These are phyloP conservation scores for Xylariaceae sp. DNA, from an alignment of 2,329 filamentous ascomycete species.

Conservation along the genomic window DNA sequence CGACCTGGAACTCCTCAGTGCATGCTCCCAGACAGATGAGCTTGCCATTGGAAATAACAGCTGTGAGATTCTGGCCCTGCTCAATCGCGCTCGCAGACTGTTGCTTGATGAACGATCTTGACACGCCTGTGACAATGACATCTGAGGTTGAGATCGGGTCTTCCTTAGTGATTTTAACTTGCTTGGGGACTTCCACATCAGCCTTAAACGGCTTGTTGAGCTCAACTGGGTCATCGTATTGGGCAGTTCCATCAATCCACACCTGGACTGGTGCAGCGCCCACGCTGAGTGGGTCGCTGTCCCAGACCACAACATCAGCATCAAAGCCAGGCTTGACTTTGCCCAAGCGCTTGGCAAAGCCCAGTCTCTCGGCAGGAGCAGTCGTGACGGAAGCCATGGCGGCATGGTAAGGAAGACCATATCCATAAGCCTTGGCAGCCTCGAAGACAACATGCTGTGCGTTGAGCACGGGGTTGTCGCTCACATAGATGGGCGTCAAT, in stretches of 20 bases:
- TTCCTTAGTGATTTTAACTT: constrained; percentile 38
- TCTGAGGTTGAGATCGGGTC: constrained; percentile 37
- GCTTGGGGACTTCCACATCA: constrained; percentile 37
- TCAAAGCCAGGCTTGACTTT: constrained; percentile 59
- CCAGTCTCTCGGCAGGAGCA: constrained; percentile 53
- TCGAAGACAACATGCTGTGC: constrained; percentile 65
- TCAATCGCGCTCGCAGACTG: constrained; percentile 9
- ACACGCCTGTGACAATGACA: constrained; percentile 53
- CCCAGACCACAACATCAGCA: constrained; percentile 58
- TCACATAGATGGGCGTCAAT: constrained; percentile 63
- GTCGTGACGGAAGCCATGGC: constrained; percentile 55
- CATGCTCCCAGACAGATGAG: constrained; percentile 55
- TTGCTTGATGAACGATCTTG: constrained; percentile 42
- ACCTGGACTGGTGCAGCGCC: constrained; percentile 57
- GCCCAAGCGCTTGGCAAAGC: constrained; percentile 52
- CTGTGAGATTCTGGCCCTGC: constrained; percentile 36
- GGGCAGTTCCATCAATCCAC: constrained; percentile 57
- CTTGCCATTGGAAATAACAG: constrained; percentile 48
- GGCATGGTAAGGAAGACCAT: constrained; percentile 56
- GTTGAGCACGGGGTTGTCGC: constrained; percentile 64
- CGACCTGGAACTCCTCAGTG: constrained; percentile 37
- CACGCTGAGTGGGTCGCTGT: constrained; percentile 56
- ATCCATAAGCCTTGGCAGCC: constrained; percentile 55
- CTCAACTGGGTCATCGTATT: constrained; percentile 51
- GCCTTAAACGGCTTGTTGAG: constrained; percentile 44